Percentiles rank a stretch among this genome's conserved stretches.
Evolutionary conservation across 2,329 filamentous ascomycete genomes (phyloP).

Genomic region (Didymella lethalis): DNA sequence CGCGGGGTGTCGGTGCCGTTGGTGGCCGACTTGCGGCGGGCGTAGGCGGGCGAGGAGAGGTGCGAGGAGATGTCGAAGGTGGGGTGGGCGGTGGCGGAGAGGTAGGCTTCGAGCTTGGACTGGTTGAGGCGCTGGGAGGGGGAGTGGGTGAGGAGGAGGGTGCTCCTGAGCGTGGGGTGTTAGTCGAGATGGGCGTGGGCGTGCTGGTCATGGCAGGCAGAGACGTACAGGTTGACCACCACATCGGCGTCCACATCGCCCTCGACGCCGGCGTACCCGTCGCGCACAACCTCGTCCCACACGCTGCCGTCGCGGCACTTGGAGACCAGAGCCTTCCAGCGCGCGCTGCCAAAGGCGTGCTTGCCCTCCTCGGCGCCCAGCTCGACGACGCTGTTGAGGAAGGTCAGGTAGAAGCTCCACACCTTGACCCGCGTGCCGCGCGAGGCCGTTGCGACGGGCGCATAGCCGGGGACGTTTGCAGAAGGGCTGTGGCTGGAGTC

Average conservation of each 20-base stretch:
- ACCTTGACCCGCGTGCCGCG: slow-evolving; percentile 89
- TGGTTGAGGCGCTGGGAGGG: slow-evolving; percentile 85
- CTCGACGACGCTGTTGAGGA: slow-evolving; percentile 89
- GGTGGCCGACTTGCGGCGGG: slow-evolving; percentile 51
- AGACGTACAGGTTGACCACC: slow-evolving; percentile 83
- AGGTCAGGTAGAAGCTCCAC: slow-evolving; percentile 95
- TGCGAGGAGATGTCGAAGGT: slow-evolving; percentile 75
- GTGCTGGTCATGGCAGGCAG: no score
- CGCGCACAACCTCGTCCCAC: slow-evolving; percentile 91
- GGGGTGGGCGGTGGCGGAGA: slow-evolving; percentile 77
- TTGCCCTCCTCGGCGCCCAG: slow-evolving; percentile 91
- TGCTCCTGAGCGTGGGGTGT: slow-evolving; percentile 48
- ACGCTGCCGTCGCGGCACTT: slow-evolving; percentile 88
- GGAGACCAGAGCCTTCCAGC: slow-evolving; percentile 81
- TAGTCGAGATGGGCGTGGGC: no score
- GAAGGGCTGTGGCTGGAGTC: slow-evolving; percentile 26
- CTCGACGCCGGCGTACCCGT: slow-evolving; percentile 87
- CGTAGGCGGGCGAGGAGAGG: slow-evolving; percentile 59
- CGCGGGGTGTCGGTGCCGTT: slow-evolving; percentile 79
- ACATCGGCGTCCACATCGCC: slow-evolving; percentile 94
- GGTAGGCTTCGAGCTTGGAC: slow-evolving; percentile 84
- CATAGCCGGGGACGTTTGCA: slow-evolving; percentile 49
- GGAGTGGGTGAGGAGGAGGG: slow-evolving; percentile 88
- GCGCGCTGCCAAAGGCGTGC: slow-evolving; percentile 81
- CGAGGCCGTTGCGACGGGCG: slow-evolving; percentile 81